Evolutionary conservation across 164 flowering plant genomes (phyloP), one percentile per base, ranked within the genome.

Genomic region (Vitis rupestris): DNA sequence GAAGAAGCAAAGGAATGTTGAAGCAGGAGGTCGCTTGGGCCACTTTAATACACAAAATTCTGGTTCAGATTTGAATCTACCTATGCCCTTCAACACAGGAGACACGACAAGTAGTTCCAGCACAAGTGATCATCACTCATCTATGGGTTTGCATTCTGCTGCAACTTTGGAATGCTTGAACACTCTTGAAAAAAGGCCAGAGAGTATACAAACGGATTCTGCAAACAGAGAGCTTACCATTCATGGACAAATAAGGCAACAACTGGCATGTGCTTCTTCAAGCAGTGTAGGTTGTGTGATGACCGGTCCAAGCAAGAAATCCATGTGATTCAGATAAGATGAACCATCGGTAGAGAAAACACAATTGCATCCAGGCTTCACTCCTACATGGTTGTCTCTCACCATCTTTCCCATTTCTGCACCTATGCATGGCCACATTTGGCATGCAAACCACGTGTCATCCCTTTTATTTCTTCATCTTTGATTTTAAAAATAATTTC

Each of bases 181-280:
- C 59, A 47, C 17, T 15, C 29, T 53, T 54, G 86, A 80, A 66
- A 80, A 68, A n/a, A 61, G 59, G 37, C 74, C 63, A 54, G 85
- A 72, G 47, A 71, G 50, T 16, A 8, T 59, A 16, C 31, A n/a
- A 49, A 19, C 51, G 14, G 65, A 70, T 68, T 70, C 64, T 14
- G 15, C 72, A 54, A 73, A 69, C 61, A 73, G 9, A 14, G 86
- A 84, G 63, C 82, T 87, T 66, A 71, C 66, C 52, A 51, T 83
- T 67, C 78, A 63, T 56, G 79, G 75, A 64, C 73, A 74, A 51
- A 71, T 10, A 19, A 76, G 76, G 54, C 85, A 79, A 57, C 82
- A 77, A 61, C 64, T 83, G 54, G 74, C 76, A 69, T 61, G 76
- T 72, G 65, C 74, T 56, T 53, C 83, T 69, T 50, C 76, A 48